phyloP scores from a whole-genome alignment of 2,329 filamentous ascomycete genomes.

The Venturia carpophila region DNA sequence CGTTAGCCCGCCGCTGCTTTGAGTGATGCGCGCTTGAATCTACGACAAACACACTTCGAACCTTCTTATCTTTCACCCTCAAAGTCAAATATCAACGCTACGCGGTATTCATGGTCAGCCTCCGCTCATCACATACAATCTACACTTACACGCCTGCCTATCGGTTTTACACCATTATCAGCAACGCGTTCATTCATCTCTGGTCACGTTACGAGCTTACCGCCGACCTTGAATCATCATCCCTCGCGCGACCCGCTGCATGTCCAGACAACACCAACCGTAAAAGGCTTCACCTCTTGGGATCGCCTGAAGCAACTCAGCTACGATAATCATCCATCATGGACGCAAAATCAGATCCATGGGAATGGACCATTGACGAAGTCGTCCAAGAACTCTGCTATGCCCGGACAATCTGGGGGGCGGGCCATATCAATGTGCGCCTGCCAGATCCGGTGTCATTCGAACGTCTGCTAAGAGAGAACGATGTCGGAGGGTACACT shows the following conservation, averaged over 20 bases:
- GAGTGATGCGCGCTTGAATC: neutral
- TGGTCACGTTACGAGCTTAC: neutral
- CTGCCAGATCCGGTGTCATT: constrained; percentile 49
- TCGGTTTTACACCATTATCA: neutral
- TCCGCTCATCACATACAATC: neutral
- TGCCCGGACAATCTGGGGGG: constrained; percentile 41
- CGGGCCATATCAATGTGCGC: constrained; percentile 29
- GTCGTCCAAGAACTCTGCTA: constrained; percentile 61
- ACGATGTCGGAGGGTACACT: constrained; percentile 58
- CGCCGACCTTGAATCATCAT: neutral
- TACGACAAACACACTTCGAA: neutral
- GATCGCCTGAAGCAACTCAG: neutral
- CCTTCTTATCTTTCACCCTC: neutral
- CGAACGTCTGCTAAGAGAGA: constrained; percentile 48
- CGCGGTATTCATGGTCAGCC: neutral
- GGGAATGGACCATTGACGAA: constrained; percentile 60
- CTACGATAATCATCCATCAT: constrained; percentile 21
- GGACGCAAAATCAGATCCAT: constrained; percentile 52
- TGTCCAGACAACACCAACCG: neutral
- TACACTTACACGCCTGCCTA: neutral
- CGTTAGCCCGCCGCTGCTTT: neutral
- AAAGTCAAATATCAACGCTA: neutral
- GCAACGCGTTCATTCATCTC: neutral
- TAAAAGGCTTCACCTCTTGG: neutral
- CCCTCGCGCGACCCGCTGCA: neutral